phyloP scores from a whole-genome alignment of 805 yeast species.

The Kuraishia hungarica region DNA sequence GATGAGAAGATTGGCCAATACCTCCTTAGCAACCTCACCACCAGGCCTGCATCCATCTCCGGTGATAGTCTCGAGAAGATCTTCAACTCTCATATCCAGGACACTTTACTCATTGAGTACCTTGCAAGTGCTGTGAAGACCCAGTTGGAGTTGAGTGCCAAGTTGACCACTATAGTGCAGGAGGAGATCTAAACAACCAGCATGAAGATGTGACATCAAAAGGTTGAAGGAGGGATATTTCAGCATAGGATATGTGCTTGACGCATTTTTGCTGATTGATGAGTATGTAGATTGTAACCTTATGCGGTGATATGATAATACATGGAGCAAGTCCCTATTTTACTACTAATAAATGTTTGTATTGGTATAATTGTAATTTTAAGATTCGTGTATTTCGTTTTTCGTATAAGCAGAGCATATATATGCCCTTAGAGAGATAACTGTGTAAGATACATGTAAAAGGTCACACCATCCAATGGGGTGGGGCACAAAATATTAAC shows the following conservation, averaged over 20 bases:
- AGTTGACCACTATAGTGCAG: slow-evolving; percentile 48
- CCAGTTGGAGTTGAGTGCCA: slow-evolving; percentile 72
- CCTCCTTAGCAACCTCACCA: slow-evolving; percentile 48
- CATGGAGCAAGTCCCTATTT: background rate
- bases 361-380: background rate
- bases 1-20: slow-evolving; percentile 53
- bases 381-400: background rate
- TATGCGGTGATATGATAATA: background rate
- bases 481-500: too few species aligned
- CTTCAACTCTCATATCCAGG: slow-evolving; percentile 69
- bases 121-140: slow-evolving; percentile 78
- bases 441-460: background rate
- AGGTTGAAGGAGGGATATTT: too few species aligned
- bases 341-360: background rate
- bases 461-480: background rate
- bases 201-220: background rate
- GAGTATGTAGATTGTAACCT: background rate
- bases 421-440: background rate
- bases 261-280: background rate
- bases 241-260: too few species aligned
- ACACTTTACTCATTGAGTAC: slow-evolving; percentile 72
- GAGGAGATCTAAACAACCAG: background rate
- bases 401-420: background rate
- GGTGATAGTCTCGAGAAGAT: slow-evolving; percentile 46
- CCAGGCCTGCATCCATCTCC: slow-evolving; percentile 42